Base-by-base conservation (phyloP, 2,329 filamentous ascomycete species). In the Fusarium pininemorale region DNA sequence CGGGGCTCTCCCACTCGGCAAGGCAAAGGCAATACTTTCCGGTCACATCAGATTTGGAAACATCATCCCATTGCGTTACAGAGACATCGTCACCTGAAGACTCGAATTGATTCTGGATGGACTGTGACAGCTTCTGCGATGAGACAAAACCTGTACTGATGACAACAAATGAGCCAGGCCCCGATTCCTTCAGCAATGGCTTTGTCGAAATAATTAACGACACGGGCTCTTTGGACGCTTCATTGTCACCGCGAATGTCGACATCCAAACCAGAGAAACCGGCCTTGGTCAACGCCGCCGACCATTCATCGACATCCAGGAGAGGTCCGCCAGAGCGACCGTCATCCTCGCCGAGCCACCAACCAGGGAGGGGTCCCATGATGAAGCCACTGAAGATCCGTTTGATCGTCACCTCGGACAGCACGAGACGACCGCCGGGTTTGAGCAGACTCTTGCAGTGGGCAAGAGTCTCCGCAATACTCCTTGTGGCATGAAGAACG, bases 271-370 rank as follows among this genome's bases (percentile, higher is more conserved):
- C 53, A n/a, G 53, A 42, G 53, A 55, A 55, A 24, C 26, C 38
- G 1, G 38, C 38, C 22, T 42, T 24, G 13, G 24, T 39, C 37
- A 55, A 20, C 6, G 38, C 37, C 18, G 26, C 14, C 14, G 35
- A 14, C 38, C 53, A 55, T 32, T 55, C 38, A 13, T 18, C 38
- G 20, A 41, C 53, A 41, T 39, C 38, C 14, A 55, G 10, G 11
- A 55, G 53, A 41, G 38, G 38, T n/a, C 37, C 38, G 1, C 35
- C 37, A 14, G 26, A 41, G 7, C 53, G 53, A 13, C 53, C 53
- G 35, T 61, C 56, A 28, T 66, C 41, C 15, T 45, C 38, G 7
- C 63, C 63, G 6, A 54, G 39, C 63, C 63, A 63, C 58, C 64
- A 63, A 6, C 60, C 64, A 11, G 47, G 47, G 9, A 66, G 41